Conservation (phyloP, 2,329 filamentous ascomycete genomes). For the Penicillium sp. region DNA sequence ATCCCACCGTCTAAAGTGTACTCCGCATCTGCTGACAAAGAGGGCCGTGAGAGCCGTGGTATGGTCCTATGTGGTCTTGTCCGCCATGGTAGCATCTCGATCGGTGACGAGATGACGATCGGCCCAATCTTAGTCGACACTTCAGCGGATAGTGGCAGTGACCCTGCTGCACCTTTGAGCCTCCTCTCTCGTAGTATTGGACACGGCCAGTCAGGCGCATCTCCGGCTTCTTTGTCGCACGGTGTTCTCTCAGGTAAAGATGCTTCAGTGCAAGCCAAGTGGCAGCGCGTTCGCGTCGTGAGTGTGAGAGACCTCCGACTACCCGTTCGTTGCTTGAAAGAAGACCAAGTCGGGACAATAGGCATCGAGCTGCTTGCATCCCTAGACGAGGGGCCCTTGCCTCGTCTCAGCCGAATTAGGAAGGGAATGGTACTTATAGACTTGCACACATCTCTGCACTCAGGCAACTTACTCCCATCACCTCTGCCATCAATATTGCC, state of each 20-base stretch:
- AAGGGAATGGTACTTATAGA: slow-evolving; percentile 84
- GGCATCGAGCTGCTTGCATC: slow-evolving; percentile 62
- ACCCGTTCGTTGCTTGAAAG: slow-evolving; percentile 73
- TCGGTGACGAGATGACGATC: slow-evolving; percentile 76
- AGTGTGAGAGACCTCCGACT: slow-evolving; percentile 87
- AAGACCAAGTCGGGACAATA: slow-evolving; percentile 87
- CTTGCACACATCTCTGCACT: slow-evolving; percentile 59
- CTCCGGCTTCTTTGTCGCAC: slow-evolving; percentile 39
- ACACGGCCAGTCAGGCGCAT: slow-evolving; percentile 38
- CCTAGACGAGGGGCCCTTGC: slow-evolving; percentile 27
- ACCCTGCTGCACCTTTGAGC: slow-evolving; percentile 29
- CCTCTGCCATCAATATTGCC: slow-evolving; percentile 22
- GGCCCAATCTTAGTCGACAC: slow-evolving; percentile 67
- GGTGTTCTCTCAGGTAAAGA: slow-evolving; percentile 43
- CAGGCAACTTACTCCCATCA: slow-evolving; percentile 11
- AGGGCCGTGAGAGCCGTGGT: slow-evolving; percentile 55
- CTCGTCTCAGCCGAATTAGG: slow-evolving; percentile 51
- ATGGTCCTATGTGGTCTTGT: slow-evolving; percentile 85
- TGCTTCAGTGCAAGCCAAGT: slow-evolving; percentile 66
- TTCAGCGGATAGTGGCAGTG: slow-evolving; percentile 57
- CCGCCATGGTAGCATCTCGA: slow-evolving; percentile 73
- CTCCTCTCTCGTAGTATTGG: slow-evolving; percentile 35
- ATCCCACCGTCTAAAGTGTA: slow-evolving; percentile 66
- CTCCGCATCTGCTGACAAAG: slow-evolving; percentile 44
- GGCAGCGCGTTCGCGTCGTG: slow-evolving; percentile 78